A percentile compares a stretch with the other conserved stretches of the same genome.
phyloP scores from a whole-genome alignment of 2,329 filamentous ascomycete genomes.

The Aspergillus aculeatus region DNA sequence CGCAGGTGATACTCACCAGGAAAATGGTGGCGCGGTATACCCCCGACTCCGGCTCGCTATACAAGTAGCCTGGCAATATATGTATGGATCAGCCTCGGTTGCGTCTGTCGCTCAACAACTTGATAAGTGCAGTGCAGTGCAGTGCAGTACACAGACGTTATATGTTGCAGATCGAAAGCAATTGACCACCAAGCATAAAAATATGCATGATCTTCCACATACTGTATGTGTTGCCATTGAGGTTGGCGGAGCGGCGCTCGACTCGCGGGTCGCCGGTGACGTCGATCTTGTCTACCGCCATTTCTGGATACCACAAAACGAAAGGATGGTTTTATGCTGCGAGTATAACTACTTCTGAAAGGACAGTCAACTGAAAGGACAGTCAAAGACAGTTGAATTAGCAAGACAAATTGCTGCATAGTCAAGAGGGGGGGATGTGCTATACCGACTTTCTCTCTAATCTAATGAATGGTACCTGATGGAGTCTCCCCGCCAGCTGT shows the following conservation, averaged over 20 bases:
- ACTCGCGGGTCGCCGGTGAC: conserved; percentile 65
- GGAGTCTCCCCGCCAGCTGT: conserved; percentile 16
- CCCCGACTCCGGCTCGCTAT: conserved; percentile 46
- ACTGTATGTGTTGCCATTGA: conserved; percentile 71
- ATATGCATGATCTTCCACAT: conserved; percentile 17
- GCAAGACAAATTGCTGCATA: too few species aligned
- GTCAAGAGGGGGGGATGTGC: neutral
- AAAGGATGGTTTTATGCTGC: neutral
- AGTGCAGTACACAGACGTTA: too few species aligned
- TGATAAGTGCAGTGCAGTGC: too few species aligned
- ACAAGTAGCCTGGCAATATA: conserved; percentile 49
- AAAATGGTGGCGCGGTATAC: conserved; percentile 54
- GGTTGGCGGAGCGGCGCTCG: conserved; percentile 59
- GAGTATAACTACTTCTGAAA: neutral
- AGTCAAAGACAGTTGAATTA: too few species aligned
- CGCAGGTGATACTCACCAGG: conserved; percentile 41
- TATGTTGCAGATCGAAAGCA: neutral
- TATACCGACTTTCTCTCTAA: conserved; percentile 9
- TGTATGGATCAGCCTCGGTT: conserved; percentile 11
- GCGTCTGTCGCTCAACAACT: neutral
- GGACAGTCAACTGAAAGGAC: neutral
- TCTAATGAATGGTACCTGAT: conserved; percentile 13
- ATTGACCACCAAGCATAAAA: neutral
- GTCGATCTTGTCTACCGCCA: conserved; percentile 62
- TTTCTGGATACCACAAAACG: conserved; percentile 23